Evolutionary conservation across 2,329 filamentous ascomycete species (phyloP).

Genomic region (Fusarium goolgardi): DNA sequence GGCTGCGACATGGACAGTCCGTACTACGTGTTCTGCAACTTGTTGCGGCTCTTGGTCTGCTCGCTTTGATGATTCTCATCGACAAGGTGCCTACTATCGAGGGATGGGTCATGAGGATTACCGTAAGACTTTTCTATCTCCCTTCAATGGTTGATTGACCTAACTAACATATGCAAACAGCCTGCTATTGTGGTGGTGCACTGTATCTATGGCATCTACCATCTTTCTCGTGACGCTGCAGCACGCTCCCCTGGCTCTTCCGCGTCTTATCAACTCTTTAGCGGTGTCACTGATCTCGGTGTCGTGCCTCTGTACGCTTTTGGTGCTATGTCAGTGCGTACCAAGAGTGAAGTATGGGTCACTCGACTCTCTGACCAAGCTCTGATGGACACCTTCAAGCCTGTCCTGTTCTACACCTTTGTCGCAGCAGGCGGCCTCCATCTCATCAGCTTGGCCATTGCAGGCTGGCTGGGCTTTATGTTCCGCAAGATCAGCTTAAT

Average conservation of each 20-base stretch:
- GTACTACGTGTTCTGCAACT: conserved; percentile 74
- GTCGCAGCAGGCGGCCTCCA: conserved; percentile 75
- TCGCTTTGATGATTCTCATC: conserved; percentile 83
- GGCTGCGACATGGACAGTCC: conserved; percentile 76
- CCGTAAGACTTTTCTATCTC: conserved; percentile 64
- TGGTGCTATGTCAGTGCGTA: conserved; percentile 60
- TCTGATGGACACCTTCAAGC: conserved; percentile 69
- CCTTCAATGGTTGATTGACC: background rate
- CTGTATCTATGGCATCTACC: conserved; percentile 82
- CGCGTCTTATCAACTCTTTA: conserved; percentile 90
- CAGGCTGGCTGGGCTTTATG: conserved; percentile 78
- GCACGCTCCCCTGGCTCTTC: conserved; percentile 81
- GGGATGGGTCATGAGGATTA: conserved; percentile 81
- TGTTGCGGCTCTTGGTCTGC: conserved; percentile 74
- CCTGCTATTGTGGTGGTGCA: conserved; percentile 79
- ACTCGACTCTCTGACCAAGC: conserved; percentile 71
- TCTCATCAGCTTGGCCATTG: conserved; percentile 74
- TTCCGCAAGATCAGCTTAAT: conserved; percentile 86
- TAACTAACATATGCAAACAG: conserved; percentile 59
- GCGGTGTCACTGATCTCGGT: conserved; percentile 74
- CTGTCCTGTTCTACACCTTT: conserved; percentile 75
- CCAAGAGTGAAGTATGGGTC: conserved; percentile 67
- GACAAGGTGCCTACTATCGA: conserved; percentile 72
- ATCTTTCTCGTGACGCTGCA: conserved; percentile 77
- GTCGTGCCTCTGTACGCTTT: conserved; percentile 68